phyloP scores from a whole-genome alignment of 75 land plant genomes.

The Pinus albicaulis region DNA sequence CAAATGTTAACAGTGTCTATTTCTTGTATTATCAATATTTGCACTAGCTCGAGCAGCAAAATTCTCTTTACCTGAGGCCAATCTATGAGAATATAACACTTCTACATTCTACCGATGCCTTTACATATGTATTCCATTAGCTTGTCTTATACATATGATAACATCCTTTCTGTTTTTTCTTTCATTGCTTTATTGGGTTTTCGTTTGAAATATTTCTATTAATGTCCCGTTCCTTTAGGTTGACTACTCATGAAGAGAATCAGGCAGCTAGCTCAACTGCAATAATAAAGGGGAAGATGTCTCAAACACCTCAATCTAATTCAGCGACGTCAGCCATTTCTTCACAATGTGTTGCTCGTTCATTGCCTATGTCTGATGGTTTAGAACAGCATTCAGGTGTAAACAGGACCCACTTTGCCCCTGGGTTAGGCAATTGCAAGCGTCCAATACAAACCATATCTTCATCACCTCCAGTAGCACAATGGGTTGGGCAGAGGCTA shows the following conservation, averaged over 20 bases:
- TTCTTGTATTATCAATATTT: background rate
- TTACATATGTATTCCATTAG: background rate
- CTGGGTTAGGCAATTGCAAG: conserved; percentile 58
- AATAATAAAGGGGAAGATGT: conserved; percentile 66
- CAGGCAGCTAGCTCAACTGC: conserved; percentile 34
- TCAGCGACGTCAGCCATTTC: conserved; percentile 21
- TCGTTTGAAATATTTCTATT: background rate
- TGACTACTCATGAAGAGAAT: conserved; percentile 42
- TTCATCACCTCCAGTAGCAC: conserved; percentile 70
- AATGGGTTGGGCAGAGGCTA: conserved; percentile 84
- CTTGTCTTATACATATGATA: background rate
- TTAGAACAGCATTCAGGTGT: conserved; percentile 45
- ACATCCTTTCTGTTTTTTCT: background rate
- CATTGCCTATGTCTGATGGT: conserved; percentile 32
- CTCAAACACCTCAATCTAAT: conserved; percentile 61
- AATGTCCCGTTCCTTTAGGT: conserved; percentile 32
- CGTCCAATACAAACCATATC: conserved; percentile 63
- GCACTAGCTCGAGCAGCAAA: background rate
- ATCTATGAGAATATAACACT: background rate
- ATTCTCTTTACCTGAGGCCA: background rate
- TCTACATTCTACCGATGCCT: background rate
- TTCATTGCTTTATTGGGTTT: background rate
- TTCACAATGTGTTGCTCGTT: conserved; percentile 42
- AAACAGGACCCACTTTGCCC: conserved; percentile 40
- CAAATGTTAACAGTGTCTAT: background rate